Percentiles rank a stretch among this genome's conserved stretches.
Conservation (phyloP, 257 asterid genomes). For the Solanum sejunctum region DNA sequence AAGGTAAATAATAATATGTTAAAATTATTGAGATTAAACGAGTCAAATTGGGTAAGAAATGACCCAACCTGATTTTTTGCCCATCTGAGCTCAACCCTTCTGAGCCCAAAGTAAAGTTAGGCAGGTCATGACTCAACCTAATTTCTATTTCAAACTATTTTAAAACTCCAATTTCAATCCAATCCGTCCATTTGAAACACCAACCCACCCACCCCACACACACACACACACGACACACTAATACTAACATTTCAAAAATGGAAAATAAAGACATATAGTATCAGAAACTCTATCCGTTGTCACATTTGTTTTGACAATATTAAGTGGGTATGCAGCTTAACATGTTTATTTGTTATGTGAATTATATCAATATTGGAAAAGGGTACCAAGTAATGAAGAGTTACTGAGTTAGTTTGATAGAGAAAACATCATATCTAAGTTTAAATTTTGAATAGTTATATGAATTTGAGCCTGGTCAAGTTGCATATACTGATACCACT, state of each 20-base stretch:
- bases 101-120: too few species aligned
- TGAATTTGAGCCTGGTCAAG: background rate
- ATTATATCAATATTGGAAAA: background rate
- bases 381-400: background rate
- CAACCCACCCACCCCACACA: too few species aligned
- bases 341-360: background rate
- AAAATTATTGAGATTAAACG: too few species aligned
- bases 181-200: too few species aligned
- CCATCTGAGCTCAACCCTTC: too few species aligned
- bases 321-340: background rate
- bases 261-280: background rate
- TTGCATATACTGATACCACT: background rate
- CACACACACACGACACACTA: background rate
- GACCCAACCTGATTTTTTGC: too few species aligned
- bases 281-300: background rate
- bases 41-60: too few species aligned
- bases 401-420: background rate
- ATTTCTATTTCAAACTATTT: too few species aligned
- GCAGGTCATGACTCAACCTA: too few species aligned
- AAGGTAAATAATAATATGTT: too few species aligned
- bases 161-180: too few species aligned
- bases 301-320: background rate
- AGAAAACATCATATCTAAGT: background rate
- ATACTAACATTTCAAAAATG: background rate
- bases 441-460: background rate